Evolutionary conservation across 495 filamentous ascomycete species (phyloP).

Genomic region (Hyaloscypha hepaticicola): DNA sequence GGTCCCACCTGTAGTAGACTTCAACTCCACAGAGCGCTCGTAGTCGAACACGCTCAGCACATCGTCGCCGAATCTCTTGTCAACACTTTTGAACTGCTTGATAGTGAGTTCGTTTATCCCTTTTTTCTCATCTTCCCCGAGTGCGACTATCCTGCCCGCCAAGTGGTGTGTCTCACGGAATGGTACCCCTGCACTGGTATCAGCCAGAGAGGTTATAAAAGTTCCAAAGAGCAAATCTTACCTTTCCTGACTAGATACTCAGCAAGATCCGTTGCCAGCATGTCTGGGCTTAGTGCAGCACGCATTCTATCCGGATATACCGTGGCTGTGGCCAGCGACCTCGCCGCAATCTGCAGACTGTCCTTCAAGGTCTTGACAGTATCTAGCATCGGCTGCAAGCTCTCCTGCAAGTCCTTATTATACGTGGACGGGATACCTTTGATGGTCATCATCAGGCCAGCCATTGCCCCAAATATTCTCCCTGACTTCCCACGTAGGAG

Average conservation of each 20-base stretch:
- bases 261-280: constrained; percentile 64
- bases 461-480: constrained; percentile 76
- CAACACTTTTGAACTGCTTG: constrained; percentile 61
- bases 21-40: constrained; percentile 82
- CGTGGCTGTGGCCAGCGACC: constrained; percentile 42
- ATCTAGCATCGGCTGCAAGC: constrained; percentile 83
- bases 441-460: constrained; percentile 81
- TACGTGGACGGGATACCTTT: constrained; percentile 90
- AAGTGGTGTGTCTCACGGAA: constrained; percentile 31
- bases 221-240: constrained; percentile 16
- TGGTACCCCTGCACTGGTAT: constrained; percentile 25
- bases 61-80: constrained; percentile 73
- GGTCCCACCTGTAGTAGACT: constrained; percentile 78
- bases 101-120: constrained; percentile 62
- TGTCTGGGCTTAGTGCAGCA: constrained; percentile 48
- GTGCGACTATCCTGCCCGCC: constrained; percentile 47
- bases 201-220: constrained; percentile 19
- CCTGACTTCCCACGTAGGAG: constrained; percentile 86
- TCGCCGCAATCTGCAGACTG: constrained; percentile 74
- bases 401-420: constrained; percentile 95
- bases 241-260: constrained; percentile 28
- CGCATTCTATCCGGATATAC: constrained; percentile 66
- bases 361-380: constrained; percentile 85
- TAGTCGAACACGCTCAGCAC: constrained; percentile 77
- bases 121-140: constrained; percentile 56